Conservation (phyloP, 1,139 yeast genomes). For the Suhomyces taliae region DNA sequence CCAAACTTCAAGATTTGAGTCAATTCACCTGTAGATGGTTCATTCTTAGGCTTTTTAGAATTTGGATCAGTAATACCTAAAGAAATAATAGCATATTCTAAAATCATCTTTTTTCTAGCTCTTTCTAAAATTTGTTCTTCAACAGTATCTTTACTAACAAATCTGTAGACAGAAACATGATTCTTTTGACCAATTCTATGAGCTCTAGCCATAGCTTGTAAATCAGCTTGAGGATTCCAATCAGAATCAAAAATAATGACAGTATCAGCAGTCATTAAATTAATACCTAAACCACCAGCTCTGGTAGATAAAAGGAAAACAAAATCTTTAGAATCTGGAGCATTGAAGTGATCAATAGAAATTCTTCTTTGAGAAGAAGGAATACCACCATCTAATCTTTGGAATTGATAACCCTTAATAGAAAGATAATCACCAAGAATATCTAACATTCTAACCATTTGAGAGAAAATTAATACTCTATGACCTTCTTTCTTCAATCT, state of each 20-base stretch:
- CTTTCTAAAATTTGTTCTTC: constrained; percentile 97
- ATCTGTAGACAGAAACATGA: constrained; percentile 95
- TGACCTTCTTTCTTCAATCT: constrained; percentile 91
- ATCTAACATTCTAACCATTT: constrained; percentile 96
- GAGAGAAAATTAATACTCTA: constrained; percentile 90
- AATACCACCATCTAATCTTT: constrained; percentile 93
- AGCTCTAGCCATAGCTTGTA: constrained; percentile 99
- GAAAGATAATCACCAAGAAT: constrained; percentile 91
- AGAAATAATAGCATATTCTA: constrained; percentile 95
- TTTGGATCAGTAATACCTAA: constrained; percentile 86
- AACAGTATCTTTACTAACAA: constrained; percentile 95
- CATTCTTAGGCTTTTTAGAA: constrained; percentile 47
- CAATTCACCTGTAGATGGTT: constrained; percentile 82
- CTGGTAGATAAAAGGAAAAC: constrained; percentile 89
- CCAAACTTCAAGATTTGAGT: constrained; percentile 95
- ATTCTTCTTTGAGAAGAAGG: constrained; percentile 92
- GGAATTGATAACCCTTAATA: constrained; percentile 87
- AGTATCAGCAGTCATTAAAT: constrained; percentile 98
- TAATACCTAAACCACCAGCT: constrained; percentile 98
- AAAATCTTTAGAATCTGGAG: constrained; percentile 90
- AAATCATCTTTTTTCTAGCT: constrained; percentile 95
- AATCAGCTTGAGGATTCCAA: constrained; percentile 99
- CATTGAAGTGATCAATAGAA: constrained; percentile 94
- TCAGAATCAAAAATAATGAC: constrained; percentile 97
- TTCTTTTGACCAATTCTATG: constrained; percentile 98